phyloP scores from a whole-genome alignment of 495 filamentous ascomycete genomes.

The Aspergillus affinis region DNA sequence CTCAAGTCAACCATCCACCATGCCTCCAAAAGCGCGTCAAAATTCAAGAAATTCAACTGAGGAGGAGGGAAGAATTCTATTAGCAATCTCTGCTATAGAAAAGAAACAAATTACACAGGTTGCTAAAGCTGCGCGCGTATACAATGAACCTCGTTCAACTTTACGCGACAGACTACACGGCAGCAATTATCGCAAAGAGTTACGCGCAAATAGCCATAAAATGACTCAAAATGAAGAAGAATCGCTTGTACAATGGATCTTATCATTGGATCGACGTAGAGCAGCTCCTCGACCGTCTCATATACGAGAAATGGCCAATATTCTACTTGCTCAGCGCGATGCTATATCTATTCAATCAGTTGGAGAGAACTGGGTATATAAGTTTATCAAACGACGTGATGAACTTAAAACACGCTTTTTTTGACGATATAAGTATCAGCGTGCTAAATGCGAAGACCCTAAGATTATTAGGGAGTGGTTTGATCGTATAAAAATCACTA shows the following conservation, averaged over 20 bases:
- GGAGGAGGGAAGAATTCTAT: neutral
- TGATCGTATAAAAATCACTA: too few species aligned
- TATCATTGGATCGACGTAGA: neutral
- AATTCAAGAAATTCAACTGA: neutral
- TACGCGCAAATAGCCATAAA: neutral
- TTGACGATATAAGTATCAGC: too few species aligned
- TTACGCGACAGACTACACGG: neutral
- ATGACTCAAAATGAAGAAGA: constrained; percentile 3
- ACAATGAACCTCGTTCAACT: neutral
- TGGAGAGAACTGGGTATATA: too few species aligned
- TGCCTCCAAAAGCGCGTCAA: constrained; percentile 4
- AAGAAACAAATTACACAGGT: neutral
- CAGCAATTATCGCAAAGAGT: neutral
- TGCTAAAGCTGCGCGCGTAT: neutral
- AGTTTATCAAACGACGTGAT: too few species aligned
- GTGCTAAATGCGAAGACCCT: too few species aligned
- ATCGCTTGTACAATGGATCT: neutral
- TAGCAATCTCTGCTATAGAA: neutral
- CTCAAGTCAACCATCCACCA: neutral
- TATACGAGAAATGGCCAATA: too few species aligned
- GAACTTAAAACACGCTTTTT: too few species aligned
- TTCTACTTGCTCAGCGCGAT: too few species aligned
- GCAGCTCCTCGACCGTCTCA: too few species aligned
- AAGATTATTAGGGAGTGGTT: too few species aligned
- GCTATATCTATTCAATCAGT: too few species aligned